Conservation (phyloP, 768 basidiomycete species). For the Amanita phalloides region DNA sequence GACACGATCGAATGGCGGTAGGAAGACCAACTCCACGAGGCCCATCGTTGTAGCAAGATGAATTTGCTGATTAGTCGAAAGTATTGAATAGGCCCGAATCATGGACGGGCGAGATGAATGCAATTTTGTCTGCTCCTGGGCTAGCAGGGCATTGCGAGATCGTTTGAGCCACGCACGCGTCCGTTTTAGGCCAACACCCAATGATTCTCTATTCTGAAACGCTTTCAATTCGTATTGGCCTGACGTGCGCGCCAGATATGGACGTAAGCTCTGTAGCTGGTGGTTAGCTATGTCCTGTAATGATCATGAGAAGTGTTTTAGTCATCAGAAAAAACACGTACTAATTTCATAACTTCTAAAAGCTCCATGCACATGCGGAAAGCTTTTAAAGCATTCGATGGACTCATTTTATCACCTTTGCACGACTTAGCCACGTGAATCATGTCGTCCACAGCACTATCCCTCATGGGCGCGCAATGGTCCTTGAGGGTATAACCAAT, state of each 20-base stretch:
- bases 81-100: conserved; percentile 29
- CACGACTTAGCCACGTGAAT: conserved; percentile 55
- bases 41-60: conserved; percentile 49
- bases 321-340: conserved; percentile 28
- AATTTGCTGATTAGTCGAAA: conserved; percentile 42
- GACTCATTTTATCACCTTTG: conserved; percentile 42
- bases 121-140: conserved; percentile 26
- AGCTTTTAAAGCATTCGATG: conserved; percentile 58
- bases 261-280: conserved; percentile 85
- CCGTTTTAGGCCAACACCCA: conserved; percentile 32
- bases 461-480: conserved; percentile 92
- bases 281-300: conserved; percentile 91
- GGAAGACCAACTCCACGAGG: conserved; percentile 56
- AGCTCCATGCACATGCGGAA: conserved; percentile 82
- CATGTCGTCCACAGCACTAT: conserved; percentile 76
- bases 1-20: conserved; percentile 27
- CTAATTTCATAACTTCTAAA: conserved; percentile 92
- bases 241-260: conserved; percentile 76
- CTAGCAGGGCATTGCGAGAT: conserved; percentile 36
- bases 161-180: conserved; percentile 59
- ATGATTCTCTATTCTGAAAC: conserved; percentile 50
- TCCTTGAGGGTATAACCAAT: conserved; percentile 78
- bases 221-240: conserved; percentile 71
- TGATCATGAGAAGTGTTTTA: conserved; percentile 12
- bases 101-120: conserved; percentile 33